A percentile compares a stretch with the other conserved stretches of the same genome.
phyloP scores from a whole-genome alignment of 768 basidiomycete species.

The Podaxis sp. region DNA sequence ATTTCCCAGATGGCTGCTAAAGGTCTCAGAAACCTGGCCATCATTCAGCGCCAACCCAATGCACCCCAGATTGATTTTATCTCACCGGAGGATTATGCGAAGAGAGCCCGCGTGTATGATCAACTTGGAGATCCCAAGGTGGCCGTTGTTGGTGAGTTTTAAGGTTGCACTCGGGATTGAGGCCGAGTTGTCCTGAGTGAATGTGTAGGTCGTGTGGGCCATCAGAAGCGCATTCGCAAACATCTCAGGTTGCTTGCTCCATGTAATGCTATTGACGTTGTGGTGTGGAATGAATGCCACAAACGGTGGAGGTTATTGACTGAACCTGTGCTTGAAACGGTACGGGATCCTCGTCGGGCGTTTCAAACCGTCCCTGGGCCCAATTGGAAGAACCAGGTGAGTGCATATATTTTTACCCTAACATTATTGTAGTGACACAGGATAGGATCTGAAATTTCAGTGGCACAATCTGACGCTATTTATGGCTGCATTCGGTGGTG shows the following conservation, averaged over 20 bases:
- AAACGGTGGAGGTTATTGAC: constrained; percentile 70
- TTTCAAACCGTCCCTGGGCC: constrained; percentile 25
- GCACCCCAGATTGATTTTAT: constrained; percentile 51
- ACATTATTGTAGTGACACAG: background rate
- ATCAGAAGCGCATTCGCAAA: constrained; percentile 80
- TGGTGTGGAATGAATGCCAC: constrained; percentile 84
- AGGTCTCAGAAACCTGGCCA: constrained; percentile 66
- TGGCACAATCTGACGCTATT: constrained; percentile 87
- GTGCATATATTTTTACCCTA: constrained; percentile 2
- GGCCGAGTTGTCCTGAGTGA: constrained; percentile 13
- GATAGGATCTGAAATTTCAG: constrained; percentile 69
- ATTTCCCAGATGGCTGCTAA: constrained; percentile 70
- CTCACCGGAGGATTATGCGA: constrained; percentile 62
- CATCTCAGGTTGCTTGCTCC: constrained; percentile 63
- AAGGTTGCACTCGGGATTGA: background rate
- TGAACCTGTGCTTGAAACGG: constrained; percentile 51
- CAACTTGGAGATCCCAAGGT: constrained; percentile 77
- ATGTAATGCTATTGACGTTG: constrained; percentile 66
- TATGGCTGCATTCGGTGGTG: constrained; percentile 71
- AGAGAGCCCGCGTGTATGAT: constrained; percentile 74
- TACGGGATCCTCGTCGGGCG: constrained; percentile 31
- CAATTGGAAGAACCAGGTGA: constrained; percentile 29
- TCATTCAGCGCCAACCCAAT: constrained; percentile 62
- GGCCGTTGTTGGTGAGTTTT: constrained; percentile 60
- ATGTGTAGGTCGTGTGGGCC: constrained; percentile 63